Evolutionary conservation across 495 filamentous ascomycete species (phyloP).

Genomic region (Tuber microsphaerosporum): DNA sequence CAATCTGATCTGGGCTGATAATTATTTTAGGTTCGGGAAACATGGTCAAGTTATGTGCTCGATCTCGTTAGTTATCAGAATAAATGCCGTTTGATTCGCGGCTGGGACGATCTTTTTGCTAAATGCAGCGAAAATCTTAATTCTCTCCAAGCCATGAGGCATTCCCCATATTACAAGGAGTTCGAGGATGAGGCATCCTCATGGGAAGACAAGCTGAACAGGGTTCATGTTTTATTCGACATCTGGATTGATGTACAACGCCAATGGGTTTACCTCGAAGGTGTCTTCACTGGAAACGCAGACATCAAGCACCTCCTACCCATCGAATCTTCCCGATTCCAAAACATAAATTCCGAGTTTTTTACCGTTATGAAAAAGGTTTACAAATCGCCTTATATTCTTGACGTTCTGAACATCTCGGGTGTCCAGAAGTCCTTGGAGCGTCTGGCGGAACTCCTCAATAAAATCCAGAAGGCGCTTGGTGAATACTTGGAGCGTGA

Average conservation of each 20-base stretch:
- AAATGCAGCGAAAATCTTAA: conserved; percentile 98
- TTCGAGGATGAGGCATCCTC: conserved; percentile 93
- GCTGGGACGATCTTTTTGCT: conserved; percentile 96
- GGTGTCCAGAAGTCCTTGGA: conserved; percentile 93
- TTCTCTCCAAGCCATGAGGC: conserved; percentile 95
- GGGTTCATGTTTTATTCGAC: conserved; percentile 94
- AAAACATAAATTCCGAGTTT: conserved; percentile 98
- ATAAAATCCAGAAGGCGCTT: conserved; percentile 98
- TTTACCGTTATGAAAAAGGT: conserved; percentile 98
- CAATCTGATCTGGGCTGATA: conserved; percentile 10
- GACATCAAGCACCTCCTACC: conserved; percentile 98
- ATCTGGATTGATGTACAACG: conserved; percentile 99
- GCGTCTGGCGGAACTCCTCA: conserved; percentile 84
- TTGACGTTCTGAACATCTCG: conserved; percentile 90
- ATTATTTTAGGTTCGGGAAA: conserved; percentile 60
- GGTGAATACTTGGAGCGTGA: conserved; percentile 98
- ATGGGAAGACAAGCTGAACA: conserved; percentile 98
- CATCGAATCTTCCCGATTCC: conserved; percentile 89
- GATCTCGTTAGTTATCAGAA: conserved; percentile 96
- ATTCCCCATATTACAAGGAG: conserved; percentile 97
- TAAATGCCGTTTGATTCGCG: conserved; percentile 92
- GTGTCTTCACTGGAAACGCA: conserved; percentile 95
- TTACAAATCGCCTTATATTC: conserved; percentile 83
- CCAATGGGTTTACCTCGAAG: conserved; percentile 98
- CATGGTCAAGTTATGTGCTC: conserved; percentile 87